phyloP scores from a whole-genome alignment of 164 flowering plant species.

The Tetracentron sinense region DNA sequence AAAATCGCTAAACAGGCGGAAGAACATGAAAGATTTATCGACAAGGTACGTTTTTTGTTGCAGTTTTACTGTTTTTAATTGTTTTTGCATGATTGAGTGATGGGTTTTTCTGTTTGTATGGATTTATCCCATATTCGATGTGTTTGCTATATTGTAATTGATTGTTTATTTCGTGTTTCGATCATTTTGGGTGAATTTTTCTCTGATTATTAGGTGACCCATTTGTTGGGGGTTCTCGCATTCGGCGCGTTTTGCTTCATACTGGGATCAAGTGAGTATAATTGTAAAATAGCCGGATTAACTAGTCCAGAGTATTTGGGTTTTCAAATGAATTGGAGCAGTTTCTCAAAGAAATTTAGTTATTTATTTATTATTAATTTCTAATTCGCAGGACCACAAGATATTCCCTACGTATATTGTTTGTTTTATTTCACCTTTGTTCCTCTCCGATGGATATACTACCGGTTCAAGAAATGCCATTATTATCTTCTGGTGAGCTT shows the following conservation, averaged over 20 bases:
- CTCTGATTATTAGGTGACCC: constrained; percentile 62
- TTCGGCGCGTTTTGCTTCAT: constrained; percentile 92
- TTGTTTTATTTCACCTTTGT: constrained; percentile 80
- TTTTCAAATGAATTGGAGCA: neutral
- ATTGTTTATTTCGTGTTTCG: neutral
- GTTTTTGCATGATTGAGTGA: neutral
- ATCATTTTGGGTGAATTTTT: constrained; percentile 5
- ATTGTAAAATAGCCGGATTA: neutral
- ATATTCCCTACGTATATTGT: constrained; percentile 87
- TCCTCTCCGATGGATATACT: constrained; percentile 95
- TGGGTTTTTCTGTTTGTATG: neutral
- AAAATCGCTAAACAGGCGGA: constrained; percentile 92
- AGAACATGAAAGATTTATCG: constrained; percentile 85
- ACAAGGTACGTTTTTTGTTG: constrained; percentile 55
- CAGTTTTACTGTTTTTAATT: constrained; percentile 4
- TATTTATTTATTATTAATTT: constrained; percentile 9
- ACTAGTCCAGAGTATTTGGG: neutral
- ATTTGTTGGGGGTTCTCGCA: constrained; percentile 81
- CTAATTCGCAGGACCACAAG: constrained; percentile 73
- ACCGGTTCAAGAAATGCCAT: constrained; percentile 97
- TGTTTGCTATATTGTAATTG: constrained; percentile 3
- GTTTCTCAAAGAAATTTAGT: neutral
- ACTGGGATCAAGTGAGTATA: constrained; percentile 91
- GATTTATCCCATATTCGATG: neutral
- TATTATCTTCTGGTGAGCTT: constrained; percentile 89